phyloP scores from a whole-genome alignment of 805 yeast species.

The Saccharomyces kudriavzevii region DNA sequence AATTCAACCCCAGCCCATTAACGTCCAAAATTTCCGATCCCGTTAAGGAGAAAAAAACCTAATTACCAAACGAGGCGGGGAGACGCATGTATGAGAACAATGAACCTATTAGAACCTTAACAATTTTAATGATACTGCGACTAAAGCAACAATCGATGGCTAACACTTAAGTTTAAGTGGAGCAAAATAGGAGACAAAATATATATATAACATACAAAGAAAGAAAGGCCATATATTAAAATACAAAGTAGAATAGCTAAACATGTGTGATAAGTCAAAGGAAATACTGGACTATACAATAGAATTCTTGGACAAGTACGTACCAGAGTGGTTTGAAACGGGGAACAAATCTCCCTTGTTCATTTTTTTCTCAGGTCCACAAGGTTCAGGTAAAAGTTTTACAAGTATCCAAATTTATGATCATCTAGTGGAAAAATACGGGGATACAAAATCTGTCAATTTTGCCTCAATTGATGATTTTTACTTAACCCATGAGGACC shows the following conservation, averaged over 20 bases:
- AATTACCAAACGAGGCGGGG: not conserved
- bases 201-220: not conserved
- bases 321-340: slow-evolving; percentile 18
- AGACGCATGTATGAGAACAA: not conserved
- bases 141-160: not conserved
- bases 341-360: slow-evolving; percentile 35
- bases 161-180: not conserved
- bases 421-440: slow-evolving; percentile 31
- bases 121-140: not conserved
- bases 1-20: not conserved
- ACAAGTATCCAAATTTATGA: slow-evolving; percentile 37
- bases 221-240: not conserved
- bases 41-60: not conserved
- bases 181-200: not conserved
- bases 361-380: slow-evolving; percentile 61
- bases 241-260: not conserved
- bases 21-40: not conserved
- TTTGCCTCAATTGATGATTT: slow-evolving; percentile 79
- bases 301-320: slow-evolving; percentile 16
- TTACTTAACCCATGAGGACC: slow-evolving; percentile 62
- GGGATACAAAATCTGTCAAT: slow-evolving; percentile 30
- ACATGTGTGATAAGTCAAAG: not conserved
- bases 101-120: not conserved
- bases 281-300: slow-evolving; percentile 5
- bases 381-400: slow-evolving; percentile 71